Percentiles rank a stretch among this genome's conserved stretches.
Evolutionary conservation across 1,284 basidiomycete genomes (phyloP).

Genomic region (Cutaneotrichosporon cutaneum): DNA sequence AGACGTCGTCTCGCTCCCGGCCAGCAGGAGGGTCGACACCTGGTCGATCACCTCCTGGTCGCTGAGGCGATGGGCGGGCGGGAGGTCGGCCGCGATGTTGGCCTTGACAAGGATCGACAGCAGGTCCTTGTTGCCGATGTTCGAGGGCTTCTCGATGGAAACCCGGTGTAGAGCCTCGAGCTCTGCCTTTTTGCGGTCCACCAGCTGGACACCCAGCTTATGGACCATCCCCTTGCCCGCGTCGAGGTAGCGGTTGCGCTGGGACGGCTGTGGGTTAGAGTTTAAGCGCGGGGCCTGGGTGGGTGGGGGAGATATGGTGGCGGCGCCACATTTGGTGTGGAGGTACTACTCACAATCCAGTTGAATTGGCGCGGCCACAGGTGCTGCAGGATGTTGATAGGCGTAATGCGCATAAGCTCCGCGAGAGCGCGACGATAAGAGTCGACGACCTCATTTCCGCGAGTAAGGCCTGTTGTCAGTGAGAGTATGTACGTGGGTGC

Average conservation of each 20-base stretch:
- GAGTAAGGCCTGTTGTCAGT: background rate
- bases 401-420: constrained; percentile 49
- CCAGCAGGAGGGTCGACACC: constrained; percentile 65
- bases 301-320: background rate
- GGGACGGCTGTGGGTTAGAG: background rate
- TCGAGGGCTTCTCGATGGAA: constrained; percentile 44
- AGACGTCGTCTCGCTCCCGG: constrained; percentile 74
- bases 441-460: constrained; percentile 36
- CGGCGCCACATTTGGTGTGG: background rate
- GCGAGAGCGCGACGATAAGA: constrained; percentile 39
- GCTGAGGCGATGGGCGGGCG: constrained; percentile 60
- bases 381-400: constrained; percentile 60
- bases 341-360: background rate
- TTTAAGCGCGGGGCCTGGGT: too few relatives aligned
- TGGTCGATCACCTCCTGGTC: constrained; percentile 68
- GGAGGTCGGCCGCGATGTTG: constrained; percentile 60
- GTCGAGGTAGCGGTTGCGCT: background rate
- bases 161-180: constrained; percentile 41
- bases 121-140: constrained; percentile 53
- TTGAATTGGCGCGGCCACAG: constrained; percentile 57
- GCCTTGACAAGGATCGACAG: constrained; percentile 58
- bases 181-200: background rate
- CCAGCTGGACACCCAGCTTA: background rate
- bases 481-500: too few relatives aligned
- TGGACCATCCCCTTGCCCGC: background rate